Conservation (phyloP, 192 early-diverging fungal genomes). For the Podila minutissima region DNA sequence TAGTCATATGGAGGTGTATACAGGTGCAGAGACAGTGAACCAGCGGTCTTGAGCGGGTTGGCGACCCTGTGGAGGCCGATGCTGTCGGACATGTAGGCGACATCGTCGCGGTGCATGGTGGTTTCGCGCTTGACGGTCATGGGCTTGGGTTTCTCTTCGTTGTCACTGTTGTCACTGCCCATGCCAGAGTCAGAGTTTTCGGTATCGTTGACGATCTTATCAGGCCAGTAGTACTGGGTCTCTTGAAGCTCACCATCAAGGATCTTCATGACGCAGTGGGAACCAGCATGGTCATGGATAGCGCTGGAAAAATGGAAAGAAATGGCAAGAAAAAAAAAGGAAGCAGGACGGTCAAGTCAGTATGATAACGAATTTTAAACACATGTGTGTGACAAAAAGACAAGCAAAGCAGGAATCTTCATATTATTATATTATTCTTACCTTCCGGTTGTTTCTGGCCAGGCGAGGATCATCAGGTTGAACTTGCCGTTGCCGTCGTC, state of each 20-base stretch:
- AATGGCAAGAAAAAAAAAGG: neutral
- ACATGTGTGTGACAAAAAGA: slow-evolving; percentile 5
- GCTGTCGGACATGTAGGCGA: slow-evolving; percentile 92
- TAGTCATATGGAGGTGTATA: slow-evolving; percentile 90
- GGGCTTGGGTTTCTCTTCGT: slow-evolving; percentile 31
- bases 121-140: slow-evolving; percentile 61
- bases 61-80: slow-evolving; percentile 88
- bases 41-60: slow-evolving; percentile 66
- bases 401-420: too few species aligned
- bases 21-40: slow-evolving; percentile 89
- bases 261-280: slow-evolving; percentile 95
- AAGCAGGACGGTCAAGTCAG: slow-evolving; percentile 1
- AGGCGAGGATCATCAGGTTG: slow-evolving; percentile 94
- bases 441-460: slow-evolving; percentile 77
- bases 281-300: slow-evolving; percentile 92
- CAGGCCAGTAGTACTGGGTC: slow-evolving; percentile 83
- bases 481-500: slow-evolving; percentile 94
- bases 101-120: slow-evolving; percentile 66
- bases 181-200: slow-evolving; percentile 41
- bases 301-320: slow-evolving; percentile 60
- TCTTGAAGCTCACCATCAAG: slow-evolving; percentile 86
- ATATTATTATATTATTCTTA: slow-evolving; percentile 23
- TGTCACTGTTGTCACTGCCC: slow-evolving; percentile 32
- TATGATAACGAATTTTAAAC: slow-evolving; percentile 5
- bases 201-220: slow-evolving; percentile 42